These are phyloP conservation scores for Blastobotrys illinoisensis DNA, from an alignment of 1,139 yeast genomes.

Conservation along the genomic window DNA sequence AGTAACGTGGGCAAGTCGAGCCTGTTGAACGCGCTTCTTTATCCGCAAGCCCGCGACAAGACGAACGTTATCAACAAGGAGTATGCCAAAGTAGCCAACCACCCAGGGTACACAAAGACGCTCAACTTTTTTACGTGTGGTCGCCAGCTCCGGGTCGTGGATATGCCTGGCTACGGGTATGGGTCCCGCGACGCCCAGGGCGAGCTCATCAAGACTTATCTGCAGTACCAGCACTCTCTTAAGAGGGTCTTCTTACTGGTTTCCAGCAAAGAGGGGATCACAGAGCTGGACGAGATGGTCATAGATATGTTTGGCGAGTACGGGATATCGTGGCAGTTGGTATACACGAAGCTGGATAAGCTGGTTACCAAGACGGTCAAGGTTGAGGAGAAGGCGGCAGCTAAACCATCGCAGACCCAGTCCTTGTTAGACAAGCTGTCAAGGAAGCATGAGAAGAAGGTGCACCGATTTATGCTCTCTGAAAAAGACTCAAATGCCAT, in stretches of 20 bases:
- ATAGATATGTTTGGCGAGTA: constrained; percentile 44
- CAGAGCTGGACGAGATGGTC: constrained; percentile 49
- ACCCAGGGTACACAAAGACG: constrained; percentile 74
- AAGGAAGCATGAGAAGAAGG: constrained; percentile 5
- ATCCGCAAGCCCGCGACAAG: constrained; percentile 34
- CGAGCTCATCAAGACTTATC: constrained; percentile 54
- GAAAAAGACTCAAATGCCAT: constrained; percentile 14
- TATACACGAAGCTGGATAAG: constrained; percentile 71
- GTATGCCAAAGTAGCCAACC: constrained; percentile 51
- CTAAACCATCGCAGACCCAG: constrained; percentile 4
- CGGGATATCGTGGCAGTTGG: constrained; percentile 67
- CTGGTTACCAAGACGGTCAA: constrained; percentile 14
- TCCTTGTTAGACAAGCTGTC: constrained; percentile 7
- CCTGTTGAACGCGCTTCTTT: constrained; percentile 47
- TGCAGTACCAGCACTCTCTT: constrained; percentile 48
- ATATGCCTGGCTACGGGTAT: constrained; percentile 85
- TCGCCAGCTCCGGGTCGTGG: constrained; percentile 58
- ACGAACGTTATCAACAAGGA: constrained; percentile 32
- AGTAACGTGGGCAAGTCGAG: constrained; percentile 86
- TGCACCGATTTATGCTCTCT: constrained; percentile 8
- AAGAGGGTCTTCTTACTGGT: constrained; percentile 56
- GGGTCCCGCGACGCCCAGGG: constrained; percentile 64
- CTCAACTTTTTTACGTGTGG: constrained; percentile 68
- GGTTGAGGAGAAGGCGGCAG: constrained; percentile 2
- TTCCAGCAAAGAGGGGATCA: constrained; percentile 53